Evolutionary conservation across 2,329 filamentous ascomycete genomes (phyloP), one percentile per base, ranked within the genome.

Genomic region (Tolypocladium paradoxum): DNA sequence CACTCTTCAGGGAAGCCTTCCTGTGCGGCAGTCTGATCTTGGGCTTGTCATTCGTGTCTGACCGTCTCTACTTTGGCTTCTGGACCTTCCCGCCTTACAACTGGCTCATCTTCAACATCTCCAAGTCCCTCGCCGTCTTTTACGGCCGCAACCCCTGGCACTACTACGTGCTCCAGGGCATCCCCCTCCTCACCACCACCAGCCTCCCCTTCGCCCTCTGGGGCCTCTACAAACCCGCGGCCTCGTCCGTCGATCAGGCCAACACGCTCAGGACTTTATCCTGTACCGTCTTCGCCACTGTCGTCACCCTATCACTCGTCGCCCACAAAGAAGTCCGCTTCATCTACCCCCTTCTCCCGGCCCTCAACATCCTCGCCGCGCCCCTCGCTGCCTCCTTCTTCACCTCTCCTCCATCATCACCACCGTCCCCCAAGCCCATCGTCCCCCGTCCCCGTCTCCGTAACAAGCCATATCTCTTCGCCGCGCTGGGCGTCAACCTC

Each of bases 251-350:
- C 9, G 54, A 65, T 27, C 63, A 72, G 56, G 59, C 64, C 11
- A 69, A 68, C 22, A 61, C 60, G 51, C 67, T 68, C 64, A 57
- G 51, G 65, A 71, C 56, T 36, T 71, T 91, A 9, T 75, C 82
- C 11, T 74, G 76, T 33, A 74, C 81, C 8, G 76, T 85, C 43
- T 57, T 84, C 52, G 68, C 81, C 33, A 87, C 85, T 54, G 71
- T 87, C 11, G 65, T 72, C 1, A 68, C 75, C 2, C 77, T 97
- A 35, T 95, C 89, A 1, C 65, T 88, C 48, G 88, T 97, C 59
- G 84, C 90, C 1, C 93, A 99, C 73, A 99, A 99, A 68, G 93
- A 99, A 76, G 88, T 96, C 61, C 89, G 93, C 63, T 99, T 99
- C 73, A 88, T 97, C 60, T 96, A 95, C 63, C 92, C 93, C 1